These are phyloP conservation scores for Asparagopsis taxiformis DNA, from an alignment of 31 red algal genomes.

Conservation along the genomic window DNA sequence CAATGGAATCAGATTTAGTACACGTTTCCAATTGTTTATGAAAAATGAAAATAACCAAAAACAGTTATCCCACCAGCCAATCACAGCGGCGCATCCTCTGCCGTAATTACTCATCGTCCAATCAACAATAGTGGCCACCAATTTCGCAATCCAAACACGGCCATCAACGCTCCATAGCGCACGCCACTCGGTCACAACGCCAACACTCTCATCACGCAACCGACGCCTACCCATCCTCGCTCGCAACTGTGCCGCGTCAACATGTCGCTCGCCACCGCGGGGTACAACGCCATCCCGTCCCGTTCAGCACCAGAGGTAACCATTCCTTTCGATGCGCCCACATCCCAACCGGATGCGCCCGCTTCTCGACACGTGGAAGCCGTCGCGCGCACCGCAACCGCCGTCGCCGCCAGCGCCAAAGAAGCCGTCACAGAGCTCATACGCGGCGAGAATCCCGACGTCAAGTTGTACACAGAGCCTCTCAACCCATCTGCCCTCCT, in stretches of 20 bases:
- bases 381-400: conserved; percentile 34
- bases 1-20: too few species aligned
- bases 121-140: too few species aligned
- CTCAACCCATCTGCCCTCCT: conserved; percentile 44
- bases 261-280: conserved; percentile 10
- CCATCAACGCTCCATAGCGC: too few species aligned
- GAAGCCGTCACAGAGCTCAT: conserved; percentile 50
- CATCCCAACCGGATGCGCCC: neutral
- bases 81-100: too few species aligned
- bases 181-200: too few species aligned
- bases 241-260: neutral
- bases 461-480: conserved; percentile 61
- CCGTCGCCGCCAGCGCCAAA: conserved; percentile 26
- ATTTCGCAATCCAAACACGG: too few species aligned
- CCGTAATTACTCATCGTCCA: too few species aligned
- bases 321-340: neutral
- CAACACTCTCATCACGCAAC: too few species aligned
- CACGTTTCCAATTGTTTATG: too few species aligned
- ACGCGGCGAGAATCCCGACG: conserved; percentile 28
- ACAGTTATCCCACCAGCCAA: too few species aligned
- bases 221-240: too few species aligned
- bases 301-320: neutral
- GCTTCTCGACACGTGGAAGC: conserved; percentile 7
- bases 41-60: too few species aligned
- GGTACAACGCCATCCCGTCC: conserved; percentile 1